Conservation (phyloP, 2,329 filamentous ascomycete genomes). For the Cladosporium sp. region DNA sequence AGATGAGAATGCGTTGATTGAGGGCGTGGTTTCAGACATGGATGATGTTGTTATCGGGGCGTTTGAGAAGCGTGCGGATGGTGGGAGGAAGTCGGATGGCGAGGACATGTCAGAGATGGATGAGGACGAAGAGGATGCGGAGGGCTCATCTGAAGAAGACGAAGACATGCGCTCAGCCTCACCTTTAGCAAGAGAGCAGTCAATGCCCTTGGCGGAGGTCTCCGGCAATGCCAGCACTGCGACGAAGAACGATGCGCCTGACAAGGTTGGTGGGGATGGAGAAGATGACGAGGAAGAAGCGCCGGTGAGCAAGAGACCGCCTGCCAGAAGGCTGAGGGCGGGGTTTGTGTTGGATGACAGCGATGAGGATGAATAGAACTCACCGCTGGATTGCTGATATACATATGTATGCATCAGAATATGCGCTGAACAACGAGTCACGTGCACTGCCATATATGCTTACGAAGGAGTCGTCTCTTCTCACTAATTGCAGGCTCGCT, state of each 20-base stretch:
- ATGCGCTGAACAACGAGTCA: too few species aligned
- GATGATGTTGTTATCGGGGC: constrained; percentile 3
- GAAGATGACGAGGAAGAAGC: constrained; percentile 37
- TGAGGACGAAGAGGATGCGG: constrained; percentile 12
- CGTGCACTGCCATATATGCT: too few species aligned
- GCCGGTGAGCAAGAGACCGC: constrained; percentile 28
- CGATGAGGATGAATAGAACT: constrained; percentile 17
- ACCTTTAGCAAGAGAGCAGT: too few species aligned
- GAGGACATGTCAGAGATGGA: neutral
- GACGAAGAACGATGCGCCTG: constrained; percentile 7
- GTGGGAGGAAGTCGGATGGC: neutral
- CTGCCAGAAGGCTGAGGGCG: constrained; percentile 33
- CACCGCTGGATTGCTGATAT: too few species aligned
- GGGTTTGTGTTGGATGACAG: constrained; percentile 41
- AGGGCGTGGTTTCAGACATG: constrained; percentile 15
- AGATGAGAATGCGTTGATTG: constrained; percentile 15
- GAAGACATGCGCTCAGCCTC: neutral
- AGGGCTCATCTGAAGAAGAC: constrained; percentile 10
- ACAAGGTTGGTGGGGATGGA: constrained; percentile 21
- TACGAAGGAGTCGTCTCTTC: too few species aligned
- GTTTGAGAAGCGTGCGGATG: neutral
- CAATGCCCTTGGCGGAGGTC: neutral
- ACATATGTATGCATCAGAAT: too few species aligned
- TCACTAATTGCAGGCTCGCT: too few species aligned
- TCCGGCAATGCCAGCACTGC: constrained; percentile 20